Evolutionary conservation across 148 eudicot genomes (phyloP).

Genomic region (Cornus controversa): DNA sequence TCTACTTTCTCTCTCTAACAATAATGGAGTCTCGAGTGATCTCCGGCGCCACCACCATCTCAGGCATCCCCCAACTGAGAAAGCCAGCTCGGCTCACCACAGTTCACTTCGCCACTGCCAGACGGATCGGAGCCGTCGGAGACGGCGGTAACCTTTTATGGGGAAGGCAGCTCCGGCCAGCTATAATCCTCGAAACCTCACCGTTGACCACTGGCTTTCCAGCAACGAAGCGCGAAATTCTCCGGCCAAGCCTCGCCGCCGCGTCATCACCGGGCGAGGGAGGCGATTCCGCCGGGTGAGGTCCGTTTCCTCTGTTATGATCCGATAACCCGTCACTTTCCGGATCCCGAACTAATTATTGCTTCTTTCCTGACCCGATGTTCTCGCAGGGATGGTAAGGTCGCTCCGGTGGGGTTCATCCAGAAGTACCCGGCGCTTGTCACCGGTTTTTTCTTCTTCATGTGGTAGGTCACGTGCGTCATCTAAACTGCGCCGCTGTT

Average conservation of each 20-base stretch:
- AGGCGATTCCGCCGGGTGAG: conserved; percentile 92
- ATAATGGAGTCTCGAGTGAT: conserved; percentile 84
- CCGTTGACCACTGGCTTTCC: neutral
- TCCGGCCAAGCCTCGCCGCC: conserved; percentile 69
- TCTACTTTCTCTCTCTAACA: neutral
- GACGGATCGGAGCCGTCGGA: conserved; percentile 31
- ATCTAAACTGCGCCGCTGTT: neutral
- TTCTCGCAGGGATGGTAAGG: conserved; percentile 58
- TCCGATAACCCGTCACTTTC: conserved; percentile 19
- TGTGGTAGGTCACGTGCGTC: conserved; percentile 62
- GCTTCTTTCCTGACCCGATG: neutral
- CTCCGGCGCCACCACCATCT: conserved; percentile 55
- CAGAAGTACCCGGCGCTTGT: conserved; percentile 72
- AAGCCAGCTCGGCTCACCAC: conserved; percentile 26
- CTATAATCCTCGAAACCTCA: conserved; percentile 49
- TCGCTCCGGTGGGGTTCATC: conserved; percentile 67
- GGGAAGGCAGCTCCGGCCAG: conserved; percentile 86
- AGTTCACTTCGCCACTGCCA: conserved; percentile 19
- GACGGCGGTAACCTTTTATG: conserved; percentile 76
- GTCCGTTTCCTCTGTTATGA: conserved; percentile 49
- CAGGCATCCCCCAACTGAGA: conserved; percentile 45
- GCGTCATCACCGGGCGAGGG: conserved; percentile 57
- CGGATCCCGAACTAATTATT: conserved; percentile 16
- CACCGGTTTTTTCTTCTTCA: conserved; percentile 98
- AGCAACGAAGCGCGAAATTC: conserved; percentile 33